Evolutionary conservation across 140 eudicot genomes (phyloP), one percentile per base, ranked within the genome.

Genomic region (Eryngium alpinum): DNA sequence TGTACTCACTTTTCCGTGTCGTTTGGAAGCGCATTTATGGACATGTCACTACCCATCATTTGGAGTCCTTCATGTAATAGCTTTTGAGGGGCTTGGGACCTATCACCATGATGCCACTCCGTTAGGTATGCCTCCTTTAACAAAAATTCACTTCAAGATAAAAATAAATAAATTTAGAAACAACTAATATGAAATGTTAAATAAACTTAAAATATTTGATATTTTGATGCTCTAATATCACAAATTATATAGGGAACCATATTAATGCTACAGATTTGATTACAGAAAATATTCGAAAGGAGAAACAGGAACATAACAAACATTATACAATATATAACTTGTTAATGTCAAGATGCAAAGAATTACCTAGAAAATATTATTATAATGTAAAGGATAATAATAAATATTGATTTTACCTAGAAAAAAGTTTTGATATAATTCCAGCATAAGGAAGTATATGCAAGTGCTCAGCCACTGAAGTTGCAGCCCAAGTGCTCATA

Each of bases 361-460:
- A 10, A 67, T 16, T 44, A 18, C 50, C 27, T 5, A 63, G 70
- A 38, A 46, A 24, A 43, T 7, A 31, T 29, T 24, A 19, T 31
- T 15, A 79, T 19, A 56, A 9, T 44, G 28, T 24, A 31, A 77
- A 70, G 5, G 17, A 27, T 16, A 70, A 19, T 9, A 72, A 27
- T 65, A 25, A n/a, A 21, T 63, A 72, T 53, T 29, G 46, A 24
- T 53, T 75, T 83, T 89, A 92, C 97, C 97, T 87, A 22, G 75
- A 65, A 77, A 90, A 77, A 84, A 85, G 86, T 32, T 84, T 81
- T 31, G 91, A 83, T 43, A 90, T 44, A 51, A 88, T 89, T 22
- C 77, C 81, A 53, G 93, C 88, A 83, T 90, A 90, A 32, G 97
- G 97, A 87, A 92, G 92, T 80, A 90, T 69, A 71, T 90, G 84